A percentile compares a stretch with the other conserved stretches of the same genome.
These are phyloP conservation scores for Penstemon eatonii DNA, from an alignment of 257 asterid species.

Conservation along the genomic window DNA sequence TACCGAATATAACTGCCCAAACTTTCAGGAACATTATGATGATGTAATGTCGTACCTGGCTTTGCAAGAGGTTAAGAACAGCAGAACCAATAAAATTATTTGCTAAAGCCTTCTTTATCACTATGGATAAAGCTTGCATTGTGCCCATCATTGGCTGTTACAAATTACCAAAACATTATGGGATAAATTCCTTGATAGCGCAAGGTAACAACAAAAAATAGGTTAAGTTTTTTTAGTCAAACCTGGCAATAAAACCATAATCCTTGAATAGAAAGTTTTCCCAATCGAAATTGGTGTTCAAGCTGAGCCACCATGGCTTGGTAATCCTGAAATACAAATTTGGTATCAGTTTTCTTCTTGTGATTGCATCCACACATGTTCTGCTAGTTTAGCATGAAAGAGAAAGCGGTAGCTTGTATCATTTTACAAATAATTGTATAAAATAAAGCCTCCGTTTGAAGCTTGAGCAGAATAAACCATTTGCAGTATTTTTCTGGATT, in stretches of 20 bases:
- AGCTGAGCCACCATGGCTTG: slow-evolving; percentile 99
- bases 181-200: slow-evolving; percentile 14
- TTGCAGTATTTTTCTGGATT: background rate
- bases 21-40: background rate
- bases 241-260: slow-evolving; percentile 99
- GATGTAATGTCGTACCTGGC: slow-evolving; percentile 55
- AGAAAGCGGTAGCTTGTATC: slow-evolving; percentile 10
- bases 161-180: slow-evolving; percentile 27
- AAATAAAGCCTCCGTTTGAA: slow-evolving; percentile 14
- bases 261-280: slow-evolving; percentile 94
- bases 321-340: slow-evolving; percentile 64
- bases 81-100: slow-evolving; percentile 76
- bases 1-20: slow-evolving; percentile 12
- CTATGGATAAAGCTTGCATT: slow-evolving; percentile 84
- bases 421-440: slow-evolving; percentile 9
- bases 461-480: slow-evolving; percentile 19
- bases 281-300: slow-evolving; percentile 92
- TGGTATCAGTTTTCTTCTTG: slow-evolving; percentile 28
- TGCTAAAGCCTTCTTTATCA: slow-evolving; percentile 82
- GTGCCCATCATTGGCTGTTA: slow-evolving; percentile 94
- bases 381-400: slow-evolving; percentile 20
- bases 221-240: slow-evolving; percentile 25
- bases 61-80: slow-evolving; percentile 92
- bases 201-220: slow-evolving; percentile 18
- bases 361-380: slow-evolving; percentile 18